phyloP scores from a whole-genome alignment of 257 asterid genomes.

The Solanum rostratum region DNA sequence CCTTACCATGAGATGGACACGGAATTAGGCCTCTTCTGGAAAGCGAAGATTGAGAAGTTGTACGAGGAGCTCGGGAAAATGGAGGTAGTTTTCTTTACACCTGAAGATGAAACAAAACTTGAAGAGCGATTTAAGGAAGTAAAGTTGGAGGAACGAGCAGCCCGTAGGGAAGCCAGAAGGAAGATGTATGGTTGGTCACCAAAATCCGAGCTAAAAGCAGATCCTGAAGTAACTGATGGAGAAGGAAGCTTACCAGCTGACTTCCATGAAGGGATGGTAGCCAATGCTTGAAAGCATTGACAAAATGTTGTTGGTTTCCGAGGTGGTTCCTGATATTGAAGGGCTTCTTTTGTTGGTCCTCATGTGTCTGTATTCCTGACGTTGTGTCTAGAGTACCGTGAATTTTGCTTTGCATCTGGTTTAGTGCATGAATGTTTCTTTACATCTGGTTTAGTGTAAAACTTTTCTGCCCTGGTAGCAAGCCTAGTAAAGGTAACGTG shows the following conservation, averaged over 20 bases:
- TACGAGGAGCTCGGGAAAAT: conserved; percentile 79
- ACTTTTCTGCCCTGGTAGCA: neutral
- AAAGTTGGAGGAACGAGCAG: conserved; percentile 40
- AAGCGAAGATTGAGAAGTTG: conserved; percentile 77
- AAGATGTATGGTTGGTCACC: conserved; percentile 51
- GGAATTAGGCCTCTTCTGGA: conserved; percentile 83
- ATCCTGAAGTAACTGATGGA: too few species aligned
- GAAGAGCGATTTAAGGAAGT: conserved; percentile 49
- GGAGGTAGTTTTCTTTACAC: conserved; percentile 82
- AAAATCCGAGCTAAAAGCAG: conserved; percentile 26
- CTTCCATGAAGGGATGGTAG: conserved; percentile 40
- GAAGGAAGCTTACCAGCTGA: conserved; percentile 20
- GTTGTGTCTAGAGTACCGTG: neutral
- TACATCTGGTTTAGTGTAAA: neutral
- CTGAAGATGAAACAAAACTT: conserved; percentile 60
- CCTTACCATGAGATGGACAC: conserved; percentile 89
- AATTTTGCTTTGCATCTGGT: neutral
- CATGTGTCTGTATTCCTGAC: conserved; percentile 5
- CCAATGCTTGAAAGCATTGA: conserved; percentile 39
- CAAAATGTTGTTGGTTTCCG: neutral
- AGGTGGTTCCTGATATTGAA: neutral
- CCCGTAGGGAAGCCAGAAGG: conserved; percentile 66
- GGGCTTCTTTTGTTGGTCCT: neutral
- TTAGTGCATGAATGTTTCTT: neutral
- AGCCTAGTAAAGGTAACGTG: neutral